These are phyloP conservation scores for Fusarium burgessii DNA, from an alignment of 2,329 filamentous ascomycete species.

Conservation along the genomic window DNA sequence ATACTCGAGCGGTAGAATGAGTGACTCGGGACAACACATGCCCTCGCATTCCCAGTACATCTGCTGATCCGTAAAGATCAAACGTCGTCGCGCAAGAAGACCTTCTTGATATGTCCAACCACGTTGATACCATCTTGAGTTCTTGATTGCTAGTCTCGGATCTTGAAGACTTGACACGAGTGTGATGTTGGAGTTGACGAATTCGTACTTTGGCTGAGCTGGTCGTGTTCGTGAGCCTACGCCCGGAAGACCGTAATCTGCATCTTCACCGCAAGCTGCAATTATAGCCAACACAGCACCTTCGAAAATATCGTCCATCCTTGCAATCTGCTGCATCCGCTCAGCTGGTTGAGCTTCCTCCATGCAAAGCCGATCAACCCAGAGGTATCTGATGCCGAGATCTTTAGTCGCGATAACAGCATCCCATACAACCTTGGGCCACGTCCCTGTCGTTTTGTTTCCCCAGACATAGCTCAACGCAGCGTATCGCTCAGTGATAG, in stretches of 20 bases:
- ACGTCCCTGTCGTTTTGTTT: constrained; percentile 40
- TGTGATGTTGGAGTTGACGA: constrained; percentile 48
- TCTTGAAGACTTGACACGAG: constrained; percentile 51
- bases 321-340: constrained; percentile 48
- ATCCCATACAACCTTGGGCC: constrained; percentile 51
- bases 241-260: constrained; percentile 52
- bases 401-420: constrained; percentile 48
- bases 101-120: constrained; percentile 58
- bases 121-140: constrained; percentile 52
- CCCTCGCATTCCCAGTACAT: constrained; percentile 56
- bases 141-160: constrained; percentile 47
- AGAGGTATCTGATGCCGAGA: constrained; percentile 53
- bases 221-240: constrained; percentile 46
- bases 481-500: constrained; percentile 48
- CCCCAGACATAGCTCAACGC: constrained; percentile 55
- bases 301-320: constrained; percentile 55
- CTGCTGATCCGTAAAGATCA: constrained; percentile 55
- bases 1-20: constrained; percentile 49
- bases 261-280: constrained; percentile 52
- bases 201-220: constrained; percentile 50
- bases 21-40: constrained; percentile 53
- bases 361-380: constrained; percentile 56
- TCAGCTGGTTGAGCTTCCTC: constrained; percentile 41
- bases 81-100: constrained; percentile 51
- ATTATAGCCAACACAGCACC: constrained; percentile 54